Conservation (phyloP, 176 grass and related monocot species). For the Neostapfia colusana region DNA sequence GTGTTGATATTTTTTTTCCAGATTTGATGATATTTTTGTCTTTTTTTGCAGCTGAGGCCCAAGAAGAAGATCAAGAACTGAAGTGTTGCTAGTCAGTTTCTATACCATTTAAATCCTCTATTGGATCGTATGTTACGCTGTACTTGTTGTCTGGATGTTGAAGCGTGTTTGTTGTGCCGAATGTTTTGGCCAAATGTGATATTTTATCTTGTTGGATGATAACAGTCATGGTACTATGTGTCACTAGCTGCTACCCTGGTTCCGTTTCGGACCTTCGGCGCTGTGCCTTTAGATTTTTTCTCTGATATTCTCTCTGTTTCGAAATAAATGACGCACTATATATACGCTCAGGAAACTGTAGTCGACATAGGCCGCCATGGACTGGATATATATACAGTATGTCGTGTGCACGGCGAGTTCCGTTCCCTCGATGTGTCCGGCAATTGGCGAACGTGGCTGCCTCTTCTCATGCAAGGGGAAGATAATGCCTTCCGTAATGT, state of each 20-base stretch:
- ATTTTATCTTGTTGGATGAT: not conserved
- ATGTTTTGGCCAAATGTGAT: not conserved
- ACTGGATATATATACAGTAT: not conserved
- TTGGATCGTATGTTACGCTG: not conserved
- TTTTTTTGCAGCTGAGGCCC: constrained; percentile 55
- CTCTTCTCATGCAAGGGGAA: too few species aligned
- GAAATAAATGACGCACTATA: too few species aligned
- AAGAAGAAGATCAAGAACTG: constrained; percentile 87
- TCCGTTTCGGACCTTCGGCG: not conserved
- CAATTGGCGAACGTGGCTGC: too few species aligned
- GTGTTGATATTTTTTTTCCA: not conserved
- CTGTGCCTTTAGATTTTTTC: not conserved
- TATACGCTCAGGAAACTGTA: not conserved
- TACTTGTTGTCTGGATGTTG: constrained; percentile 20
- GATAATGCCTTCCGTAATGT: not conserved
- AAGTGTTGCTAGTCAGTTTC: constrained; percentile 2
- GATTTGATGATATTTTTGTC: not conserved
- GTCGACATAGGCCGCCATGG: not conserved
- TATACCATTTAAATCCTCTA: constrained; percentile 7
- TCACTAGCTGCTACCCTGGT: not conserved
- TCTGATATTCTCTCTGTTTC: too few species aligned
- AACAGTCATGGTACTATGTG: constrained; percentile 21
- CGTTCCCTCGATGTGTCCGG: not conserved
- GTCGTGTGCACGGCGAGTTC: not conserved
- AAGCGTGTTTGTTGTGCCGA: not conserved